A percentile compares a stretch with the other conserved stretches of the same genome.
phyloP scores from a whole-genome alignment of 176 grass and related monocot genomes.

The Juncus inflexus region DNA sequence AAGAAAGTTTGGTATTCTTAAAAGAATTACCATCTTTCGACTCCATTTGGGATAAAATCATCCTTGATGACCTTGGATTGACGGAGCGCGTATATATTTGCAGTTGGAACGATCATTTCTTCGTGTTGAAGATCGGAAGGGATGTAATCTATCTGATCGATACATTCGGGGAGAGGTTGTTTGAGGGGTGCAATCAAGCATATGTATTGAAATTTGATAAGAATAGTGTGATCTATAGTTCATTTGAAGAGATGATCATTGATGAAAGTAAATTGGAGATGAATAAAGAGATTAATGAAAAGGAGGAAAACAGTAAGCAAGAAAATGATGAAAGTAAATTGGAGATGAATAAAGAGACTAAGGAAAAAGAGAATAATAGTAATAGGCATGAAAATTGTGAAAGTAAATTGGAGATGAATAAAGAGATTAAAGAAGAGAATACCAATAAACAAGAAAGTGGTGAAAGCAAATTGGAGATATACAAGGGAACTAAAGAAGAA shows the following conservation, averaged over 20 bases:
- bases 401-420: too few relatives aligned
- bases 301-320: too few relatives aligned
- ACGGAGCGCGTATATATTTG: constrained; percentile 45
- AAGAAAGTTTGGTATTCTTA: constrained; percentile 40
- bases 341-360: too few relatives aligned
- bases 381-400: too few relatives aligned
- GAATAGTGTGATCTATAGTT: constrained; percentile 17
- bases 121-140: constrained; percentile 73
- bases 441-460: too few relatives aligned
- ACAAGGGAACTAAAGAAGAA: too few relatives aligned
- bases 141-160: constrained; percentile 81
- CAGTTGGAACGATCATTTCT: constrained; percentile 99
- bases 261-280: not conserved
- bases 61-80: constrained; percentile 29
- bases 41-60: constrained; percentile 68
- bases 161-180: constrained; percentile 80
- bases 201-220: constrained; percentile 72
- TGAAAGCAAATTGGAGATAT: too few relatives aligned
- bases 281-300: too few relatives aligned
- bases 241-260: not conserved
- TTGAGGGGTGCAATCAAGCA: constrained; percentile 81
- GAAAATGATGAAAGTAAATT: too few relatives aligned
- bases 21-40: constrained; percentile 65
- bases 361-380: not conserved
- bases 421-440: too few relatives aligned